A percentile compares a stretch with the other conserved stretches of the same genome.
phyloP scores from a whole-genome alignment of 2,329 filamentous ascomycete species.

The Fusarium sp. region DNA sequence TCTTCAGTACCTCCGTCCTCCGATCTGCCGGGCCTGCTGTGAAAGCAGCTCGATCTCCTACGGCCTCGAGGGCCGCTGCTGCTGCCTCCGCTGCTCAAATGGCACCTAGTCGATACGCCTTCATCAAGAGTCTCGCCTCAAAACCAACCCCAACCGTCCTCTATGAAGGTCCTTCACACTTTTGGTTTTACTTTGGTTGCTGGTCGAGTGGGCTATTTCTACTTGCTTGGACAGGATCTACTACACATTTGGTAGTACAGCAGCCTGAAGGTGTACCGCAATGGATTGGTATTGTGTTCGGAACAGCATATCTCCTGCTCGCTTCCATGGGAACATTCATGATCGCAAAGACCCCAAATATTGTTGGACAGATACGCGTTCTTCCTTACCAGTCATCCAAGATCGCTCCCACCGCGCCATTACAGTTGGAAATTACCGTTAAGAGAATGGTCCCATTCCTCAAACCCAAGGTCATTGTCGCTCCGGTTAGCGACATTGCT shows the following conservation, averaged over 20 bases:
- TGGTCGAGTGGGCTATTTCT: slow-evolving; percentile 64
- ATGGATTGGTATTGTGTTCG: slow-evolving; percentile 70
- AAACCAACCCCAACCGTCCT: slow-evolving; percentile 68
- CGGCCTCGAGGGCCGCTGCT: slow-evolving; percentile 20
- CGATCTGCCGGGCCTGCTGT: slow-evolving; percentile 31
- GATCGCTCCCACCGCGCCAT: slow-evolving; percentile 26
- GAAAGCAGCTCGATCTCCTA: slow-evolving; percentile 32
- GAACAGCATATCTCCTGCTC: slow-evolving; percentile 69
- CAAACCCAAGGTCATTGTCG: slow-evolving; percentile 56
- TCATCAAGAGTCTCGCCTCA: slow-evolving; percentile 66
- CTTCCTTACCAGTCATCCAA: slow-evolving; percentile 54
- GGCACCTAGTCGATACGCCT: slow-evolving; percentile 55
- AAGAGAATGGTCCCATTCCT: slow-evolving; percentile 64
- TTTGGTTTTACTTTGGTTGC: slow-evolving; percentile 70
- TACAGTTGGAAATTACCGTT: slow-evolving; percentile 65
- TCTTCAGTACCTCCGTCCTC: slow-evolving; percentile 48
- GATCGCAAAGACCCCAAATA: slow-evolving; percentile 65
- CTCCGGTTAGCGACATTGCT: slow-evolving; percentile 49
- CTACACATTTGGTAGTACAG: slow-evolving; percentile 48
- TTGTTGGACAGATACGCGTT: slow-evolving; percentile 69
- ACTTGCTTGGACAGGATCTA: slow-evolving; percentile 52
- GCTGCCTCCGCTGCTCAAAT: slow-evolving; percentile 26
- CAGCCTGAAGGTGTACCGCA: slow-evolving; percentile 62
- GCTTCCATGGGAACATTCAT: slow-evolving; percentile 70
- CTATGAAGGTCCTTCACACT: slow-evolving; percentile 74